phyloP scores from a whole-genome alignment of 2,329 filamentous ascomycete species.

The Drechslerella dactyloides region DNA sequence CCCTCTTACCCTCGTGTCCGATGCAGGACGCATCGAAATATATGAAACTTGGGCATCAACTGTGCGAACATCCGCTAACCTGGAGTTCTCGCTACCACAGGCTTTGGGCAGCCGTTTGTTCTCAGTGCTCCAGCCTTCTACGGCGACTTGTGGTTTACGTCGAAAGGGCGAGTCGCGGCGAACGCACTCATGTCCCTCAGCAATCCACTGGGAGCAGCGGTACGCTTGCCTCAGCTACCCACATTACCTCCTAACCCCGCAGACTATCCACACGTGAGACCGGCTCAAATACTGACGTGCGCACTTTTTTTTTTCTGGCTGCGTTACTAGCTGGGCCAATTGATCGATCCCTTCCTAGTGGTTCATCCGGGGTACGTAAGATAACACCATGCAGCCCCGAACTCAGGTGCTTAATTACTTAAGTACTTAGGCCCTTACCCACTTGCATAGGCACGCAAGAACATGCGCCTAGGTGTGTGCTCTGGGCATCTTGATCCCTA shows the following conservation, averaged over 20 bases:
- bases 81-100: constrained; percentile 57
- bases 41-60: no score
- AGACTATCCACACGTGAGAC: neutral
- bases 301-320: neutral
- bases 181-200: constrained; percentile 84
- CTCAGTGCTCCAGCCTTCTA: constrained; percentile 87
- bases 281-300: neutral
- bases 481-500: no score
- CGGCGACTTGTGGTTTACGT: constrained; percentile 93
- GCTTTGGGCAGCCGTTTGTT: constrained; percentile 89
- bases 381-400: neutral
- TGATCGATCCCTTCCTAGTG: constrained; percentile 81
- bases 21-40: no score
- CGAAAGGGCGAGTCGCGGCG: constrained; percentile 79
- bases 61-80: neutral
- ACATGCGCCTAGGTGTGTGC: no score
- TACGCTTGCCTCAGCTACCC: constrained; percentile 57
- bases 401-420: neutral
- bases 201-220: constrained; percentile 86
- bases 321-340: constrained; percentile 66
- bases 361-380: constrained; percentile 61
- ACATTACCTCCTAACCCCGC: neutral
- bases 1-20: neutral
- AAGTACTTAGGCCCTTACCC: no score
- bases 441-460: no score